These are phyloP conservation scores for Plenodomus biglobosus DNA, from an alignment of 2,329 filamentous ascomycete species.

Conservation along the genomic window DNA sequence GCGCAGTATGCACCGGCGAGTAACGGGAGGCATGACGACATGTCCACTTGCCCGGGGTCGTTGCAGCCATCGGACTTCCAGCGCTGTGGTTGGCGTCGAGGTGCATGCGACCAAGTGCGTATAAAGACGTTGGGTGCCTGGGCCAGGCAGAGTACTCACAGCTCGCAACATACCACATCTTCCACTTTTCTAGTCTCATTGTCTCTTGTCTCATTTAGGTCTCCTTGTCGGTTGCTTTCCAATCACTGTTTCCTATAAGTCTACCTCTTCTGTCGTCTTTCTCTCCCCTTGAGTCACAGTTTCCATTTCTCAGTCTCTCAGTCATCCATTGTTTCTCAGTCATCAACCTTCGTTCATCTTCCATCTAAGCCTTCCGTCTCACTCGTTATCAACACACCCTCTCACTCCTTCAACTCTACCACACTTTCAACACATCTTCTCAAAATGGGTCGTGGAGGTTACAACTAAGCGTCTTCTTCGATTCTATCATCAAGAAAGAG, in stretches of 20 bases:
- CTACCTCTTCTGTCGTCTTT: background rate
- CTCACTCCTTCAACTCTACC: slow-evolving; percentile 3
- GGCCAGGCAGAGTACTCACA: slow-evolving; percentile 20
- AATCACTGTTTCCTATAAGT: slow-evolving; percentile 18
- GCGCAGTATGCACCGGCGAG: slow-evolving; percentile 21
- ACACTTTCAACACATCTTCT: slow-evolving; percentile 6
- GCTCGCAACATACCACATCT: slow-evolving; percentile 11
- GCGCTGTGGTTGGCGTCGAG: slow-evolving; percentile 14
- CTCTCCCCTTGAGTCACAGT: slow-evolving; percentile 15
- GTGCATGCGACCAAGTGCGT: slow-evolving; percentile 9
- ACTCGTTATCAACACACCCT: background rate
- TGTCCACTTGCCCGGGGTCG: slow-evolving; percentile 21
- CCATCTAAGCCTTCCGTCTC: background rate
- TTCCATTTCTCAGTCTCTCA: slow-evolving; percentile 20
- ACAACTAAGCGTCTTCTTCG: slow-evolving; percentile 28
- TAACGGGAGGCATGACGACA: slow-evolving; percentile 32
- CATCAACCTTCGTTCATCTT: slow-evolving; percentile 12
- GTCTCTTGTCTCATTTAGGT: slow-evolving; percentile 13
- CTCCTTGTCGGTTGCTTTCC: slow-evolving; percentile 9
- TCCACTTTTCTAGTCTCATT: slow-evolving; percentile 3
- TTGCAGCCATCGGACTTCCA: slow-evolving; percentile 12
- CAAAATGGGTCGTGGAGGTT: slow-evolving; percentile 41
- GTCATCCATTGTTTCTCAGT: slow-evolving; percentile 7
- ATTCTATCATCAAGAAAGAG: background rate
- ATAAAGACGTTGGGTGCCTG: slow-evolving; percentile 38